Conservation (phyloP, 371 early-diverging fungal species). For the Zopfochytrium polystomum region DNA sequence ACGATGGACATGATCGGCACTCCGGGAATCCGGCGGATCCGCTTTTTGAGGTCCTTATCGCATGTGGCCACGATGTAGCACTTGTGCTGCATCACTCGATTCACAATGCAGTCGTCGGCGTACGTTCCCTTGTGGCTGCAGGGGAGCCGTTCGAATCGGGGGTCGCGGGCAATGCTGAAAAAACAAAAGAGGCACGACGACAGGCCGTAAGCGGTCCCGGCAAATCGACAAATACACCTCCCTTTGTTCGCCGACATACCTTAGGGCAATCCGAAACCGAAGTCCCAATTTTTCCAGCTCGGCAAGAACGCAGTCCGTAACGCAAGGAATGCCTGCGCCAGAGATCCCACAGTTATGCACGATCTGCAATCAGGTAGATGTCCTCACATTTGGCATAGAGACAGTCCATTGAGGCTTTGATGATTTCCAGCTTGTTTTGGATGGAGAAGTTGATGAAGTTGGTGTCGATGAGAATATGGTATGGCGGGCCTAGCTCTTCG, state of each 20-base stretch:
- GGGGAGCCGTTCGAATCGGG: slow-evolving; percentile 91
- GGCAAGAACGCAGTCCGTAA: slow-evolving; percentile 99
- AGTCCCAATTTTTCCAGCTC: slow-evolving; percentile 99
- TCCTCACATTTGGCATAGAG: slow-evolving; percentile 89
- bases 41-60: slow-evolving; percentile 96
- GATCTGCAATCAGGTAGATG: not conserved
- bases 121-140: slow-evolving; percentile 99
- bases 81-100: slow-evolving; percentile 89
- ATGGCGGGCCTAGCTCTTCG: slow-evolving; percentile 96
- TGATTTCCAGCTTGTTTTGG: slow-evolving; percentile 97
- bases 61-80: slow-evolving; percentile 99
- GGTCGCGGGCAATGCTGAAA: slow-evolving; percentile 86
- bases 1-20: slow-evolving; percentile 99
- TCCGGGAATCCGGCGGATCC: slow-evolving; percentile 97
- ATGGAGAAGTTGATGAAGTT: slow-evolving; percentile 99
- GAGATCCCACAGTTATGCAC: not conserved
- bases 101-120: slow-evolving; percentile 99
- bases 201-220: slow-evolving; percentile 3
- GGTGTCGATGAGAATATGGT: slow-evolving; percentile 98
- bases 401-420: slow-evolving; percentile 98
- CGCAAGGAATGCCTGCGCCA: slow-evolving; percentile 78
- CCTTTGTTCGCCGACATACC: slow-evolving; percentile 45
- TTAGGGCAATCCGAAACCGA: slow-evolving; percentile 93
- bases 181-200: slow-evolving; percentile 7
- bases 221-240: slow-evolving; percentile 3